Evolutionary conservation across 2,329 filamentous ascomycete genomes (phyloP).

Genomic region (Diaporthe sp.): DNA sequence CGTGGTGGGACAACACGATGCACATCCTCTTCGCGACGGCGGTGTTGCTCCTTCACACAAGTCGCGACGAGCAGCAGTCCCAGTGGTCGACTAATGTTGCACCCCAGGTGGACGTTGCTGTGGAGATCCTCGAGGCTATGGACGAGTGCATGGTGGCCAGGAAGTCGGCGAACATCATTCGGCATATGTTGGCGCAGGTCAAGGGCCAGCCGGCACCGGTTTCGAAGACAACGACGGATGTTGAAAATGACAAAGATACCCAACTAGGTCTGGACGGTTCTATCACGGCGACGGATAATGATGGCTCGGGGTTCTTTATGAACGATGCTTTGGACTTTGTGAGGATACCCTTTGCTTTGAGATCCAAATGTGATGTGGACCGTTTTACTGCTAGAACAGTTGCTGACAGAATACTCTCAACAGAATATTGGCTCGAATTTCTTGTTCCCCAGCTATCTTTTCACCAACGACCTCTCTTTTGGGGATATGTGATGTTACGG

Average conservation of each 20-base stretch:
- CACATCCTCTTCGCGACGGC: conserved; percentile 14
- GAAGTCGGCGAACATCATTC: background rate
- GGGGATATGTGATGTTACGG: background rate
- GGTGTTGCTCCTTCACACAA: background rate
- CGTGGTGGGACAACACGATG: conserved; percentile 16
- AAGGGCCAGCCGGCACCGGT: background rate
- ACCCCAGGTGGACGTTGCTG: background rate
- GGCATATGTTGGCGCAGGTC: conserved; percentile 5
- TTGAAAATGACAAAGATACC: background rate
- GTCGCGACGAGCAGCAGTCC: background rate
- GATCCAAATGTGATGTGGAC: background rate
- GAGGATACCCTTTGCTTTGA: background rate
- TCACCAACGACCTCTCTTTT: background rate
- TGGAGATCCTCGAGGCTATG: conserved; percentile 5
- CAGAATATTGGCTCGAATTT: background rate
- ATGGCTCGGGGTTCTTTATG: background rate
- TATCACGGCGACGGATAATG: background rate
- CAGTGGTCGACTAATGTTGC: background rate
- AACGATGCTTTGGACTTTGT: conserved; percentile 1
- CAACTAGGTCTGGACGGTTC: background rate
- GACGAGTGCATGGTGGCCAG: conserved; percentile 9
- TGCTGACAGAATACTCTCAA: background rate
- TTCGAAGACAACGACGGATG: background rate
- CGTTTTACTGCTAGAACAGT: background rate
- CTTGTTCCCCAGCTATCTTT: background rate